These are phyloP conservation scores for Aspergillus eucalypticola DNA, from an alignment of 2,329 filamentous ascomycete genomes.

Conservation along the genomic window DNA sequence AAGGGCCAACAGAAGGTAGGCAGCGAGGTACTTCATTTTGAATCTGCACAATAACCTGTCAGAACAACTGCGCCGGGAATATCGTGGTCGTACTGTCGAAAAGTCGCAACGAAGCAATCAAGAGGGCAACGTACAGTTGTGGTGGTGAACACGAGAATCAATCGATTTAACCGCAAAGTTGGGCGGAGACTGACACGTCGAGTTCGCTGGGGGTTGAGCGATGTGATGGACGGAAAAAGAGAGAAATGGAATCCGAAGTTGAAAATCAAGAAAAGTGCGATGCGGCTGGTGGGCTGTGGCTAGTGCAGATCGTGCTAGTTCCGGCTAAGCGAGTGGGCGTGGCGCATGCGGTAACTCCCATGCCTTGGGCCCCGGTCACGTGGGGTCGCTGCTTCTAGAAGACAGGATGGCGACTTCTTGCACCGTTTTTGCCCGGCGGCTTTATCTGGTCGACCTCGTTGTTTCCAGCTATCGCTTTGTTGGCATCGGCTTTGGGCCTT, in stretches of 20 bases:
- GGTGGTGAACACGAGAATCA: slow-evolving; percentile 64
- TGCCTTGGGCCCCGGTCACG: slow-evolving; percentile 22
- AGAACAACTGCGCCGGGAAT: background rate
- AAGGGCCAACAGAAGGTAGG: slow-evolving; percentile 95
- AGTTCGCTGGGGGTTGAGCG: slow-evolving; percentile 62
- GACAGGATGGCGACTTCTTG: slow-evolving; percentile 22
- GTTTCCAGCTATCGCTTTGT: slow-evolving; percentile 1
- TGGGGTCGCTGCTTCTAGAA: slow-evolving; percentile 30
- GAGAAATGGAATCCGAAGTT: slow-evolving; percentile 28
- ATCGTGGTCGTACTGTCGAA: background rate
- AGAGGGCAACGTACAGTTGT: slow-evolving; percentile 28
- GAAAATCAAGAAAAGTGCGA: slow-evolving; percentile 43
- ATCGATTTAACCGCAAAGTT: slow-evolving; percentile 98
- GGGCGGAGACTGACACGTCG: slow-evolving; percentile 99
- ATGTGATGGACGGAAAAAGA: slow-evolving; percentile 29
- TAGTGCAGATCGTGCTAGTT: slow-evolving; percentile 20
- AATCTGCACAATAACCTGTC: slow-evolving; percentile 22
- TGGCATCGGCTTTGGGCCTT: background rate
- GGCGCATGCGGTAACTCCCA: slow-evolving; percentile 23
- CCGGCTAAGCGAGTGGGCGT: slow-evolving; percentile 40
- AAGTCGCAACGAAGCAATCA: background rate
- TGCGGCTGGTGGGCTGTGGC: slow-evolving; percentile 37
- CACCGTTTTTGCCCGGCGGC: slow-evolving; percentile 13
- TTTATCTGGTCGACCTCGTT: slow-evolving; percentile 11
- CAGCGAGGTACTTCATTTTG: slow-evolving; percentile 99